A percentile compares a stretch with the other conserved stretches of the same genome.
Conservation (phyloP, 371 early-diverging fungal species). For the Syncephalastrum racemosum region DNA sequence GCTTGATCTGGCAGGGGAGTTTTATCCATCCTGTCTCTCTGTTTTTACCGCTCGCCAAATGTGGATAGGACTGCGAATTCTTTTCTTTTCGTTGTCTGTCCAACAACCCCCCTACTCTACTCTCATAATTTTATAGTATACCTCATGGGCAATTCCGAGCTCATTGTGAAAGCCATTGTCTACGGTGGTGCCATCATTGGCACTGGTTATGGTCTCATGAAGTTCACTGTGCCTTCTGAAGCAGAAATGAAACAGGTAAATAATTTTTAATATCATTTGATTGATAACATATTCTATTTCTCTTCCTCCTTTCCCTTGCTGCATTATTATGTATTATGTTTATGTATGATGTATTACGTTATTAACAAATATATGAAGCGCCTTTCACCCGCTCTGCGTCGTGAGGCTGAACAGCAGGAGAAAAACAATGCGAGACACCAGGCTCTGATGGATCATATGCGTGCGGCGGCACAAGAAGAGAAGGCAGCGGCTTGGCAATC, state of each 20-base stretch:
- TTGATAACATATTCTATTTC: neutral
- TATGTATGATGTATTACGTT: neutral
- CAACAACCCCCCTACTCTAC: too few species aligned
- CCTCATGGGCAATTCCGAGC: slow-evolving; percentile 27
- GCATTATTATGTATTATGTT: too few species aligned
- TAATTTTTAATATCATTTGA: neutral
- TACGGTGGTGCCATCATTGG: slow-evolving; percentile 43
- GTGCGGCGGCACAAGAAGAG: slow-evolving; percentile 36
- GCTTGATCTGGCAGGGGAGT: too few species aligned
- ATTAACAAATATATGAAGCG: slow-evolving; percentile 18
- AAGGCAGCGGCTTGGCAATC: slow-evolving; percentile 34
- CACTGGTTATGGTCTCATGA: slow-evolving; percentile 46
- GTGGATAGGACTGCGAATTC: too few species aligned
- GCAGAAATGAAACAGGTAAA: slow-evolving; percentile 39
- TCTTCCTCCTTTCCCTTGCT: neutral
- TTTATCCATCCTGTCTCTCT: neutral
- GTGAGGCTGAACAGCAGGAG: slow-evolving; percentile 31
- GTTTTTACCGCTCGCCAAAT: too few species aligned
- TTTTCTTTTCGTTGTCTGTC: too few species aligned
- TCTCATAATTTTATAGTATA: neutral
- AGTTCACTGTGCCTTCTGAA: slow-evolving; percentile 49
- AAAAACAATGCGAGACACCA: slow-evolving; percentile 26
- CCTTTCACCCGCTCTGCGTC: slow-evolving; percentile 32
- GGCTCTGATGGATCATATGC: slow-evolving; percentile 38
- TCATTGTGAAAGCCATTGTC: slow-evolving; percentile 33